Evolutionary conservation across 768 basidiomycete species (phyloP).

Genomic region (Rhodotorula paludigena): DNA sequence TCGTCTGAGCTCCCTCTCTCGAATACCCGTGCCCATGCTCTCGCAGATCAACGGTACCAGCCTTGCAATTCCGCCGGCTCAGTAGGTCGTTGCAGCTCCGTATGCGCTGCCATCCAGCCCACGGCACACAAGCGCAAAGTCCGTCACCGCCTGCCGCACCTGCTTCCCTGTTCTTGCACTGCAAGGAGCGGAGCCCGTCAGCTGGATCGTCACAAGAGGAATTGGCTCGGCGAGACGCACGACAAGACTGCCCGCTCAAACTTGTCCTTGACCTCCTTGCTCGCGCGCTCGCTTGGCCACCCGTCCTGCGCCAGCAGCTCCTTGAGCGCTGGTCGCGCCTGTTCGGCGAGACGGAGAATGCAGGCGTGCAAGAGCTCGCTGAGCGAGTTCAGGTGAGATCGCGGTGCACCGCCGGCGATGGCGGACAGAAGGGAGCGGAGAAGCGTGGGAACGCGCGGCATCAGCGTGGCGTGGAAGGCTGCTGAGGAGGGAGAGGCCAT

Average conservation of each 20-base stretch:
- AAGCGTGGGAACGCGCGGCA: constrained; percentile 42
- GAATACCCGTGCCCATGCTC: no score
- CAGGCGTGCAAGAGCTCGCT: constrained; percentile 49
- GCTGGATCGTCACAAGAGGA: not conserved
- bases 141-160: constrained; percentile 48
- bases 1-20: no score
- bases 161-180: constrained; percentile 47
- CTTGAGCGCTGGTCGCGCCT: constrained; percentile 44
- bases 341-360: constrained; percentile 45
- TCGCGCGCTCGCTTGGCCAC: constrained; percentile 46
- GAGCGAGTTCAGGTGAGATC: constrained; percentile 49
- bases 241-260: constrained; percentile 34
- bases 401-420: constrained; percentile 47
- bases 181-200: not conserved
- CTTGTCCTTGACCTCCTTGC: constrained; percentile 45
- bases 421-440: constrained; percentile 46
- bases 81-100: constrained; percentile 44
- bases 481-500: constrained; percentile 42
- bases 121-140: constrained; percentile 50
- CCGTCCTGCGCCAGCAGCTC: constrained; percentile 43
- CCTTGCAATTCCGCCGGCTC: no score
- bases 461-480: constrained; percentile 40
- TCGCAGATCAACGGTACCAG: no score
- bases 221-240: constrained; percentile 19
- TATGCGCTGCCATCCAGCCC: constrained; percentile 48